Conservation (phyloP, 495 filamentous ascomycete genomes). For the Niebla homalea region DNA sequence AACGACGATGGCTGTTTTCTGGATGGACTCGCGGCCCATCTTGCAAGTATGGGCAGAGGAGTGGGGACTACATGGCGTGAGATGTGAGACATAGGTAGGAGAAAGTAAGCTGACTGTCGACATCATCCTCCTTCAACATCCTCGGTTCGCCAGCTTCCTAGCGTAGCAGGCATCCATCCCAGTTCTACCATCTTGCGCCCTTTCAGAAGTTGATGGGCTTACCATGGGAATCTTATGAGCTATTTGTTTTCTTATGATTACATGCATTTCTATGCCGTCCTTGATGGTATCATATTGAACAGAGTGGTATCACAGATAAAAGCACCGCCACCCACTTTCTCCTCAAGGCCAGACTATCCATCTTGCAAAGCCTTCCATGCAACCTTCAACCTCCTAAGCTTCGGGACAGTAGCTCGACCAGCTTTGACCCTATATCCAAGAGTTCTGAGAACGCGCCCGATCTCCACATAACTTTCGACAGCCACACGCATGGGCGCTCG, state of each 20-base stretch:
- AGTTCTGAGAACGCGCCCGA: constrained; percentile 42
- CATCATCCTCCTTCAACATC: too few species aligned
- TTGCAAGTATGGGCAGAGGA: background rate
- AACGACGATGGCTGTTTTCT: constrained; percentile 34
- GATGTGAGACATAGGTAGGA: background rate
- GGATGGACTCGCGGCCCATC: constrained; percentile 10
- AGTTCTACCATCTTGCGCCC: too few species aligned
- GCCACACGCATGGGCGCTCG: constrained; percentile 49
- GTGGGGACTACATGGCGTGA: background rate
- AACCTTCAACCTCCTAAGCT: constrained; percentile 35
- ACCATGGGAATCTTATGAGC: too few species aligned
- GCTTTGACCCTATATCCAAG: constrained; percentile 32
- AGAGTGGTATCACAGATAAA: constrained; percentile 11
- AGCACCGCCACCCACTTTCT: background rate
- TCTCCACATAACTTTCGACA: constrained; percentile 63
- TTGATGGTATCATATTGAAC: constrained; percentile 2
- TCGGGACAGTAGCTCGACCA: constrained; percentile 45
- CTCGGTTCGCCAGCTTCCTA: too few species aligned
- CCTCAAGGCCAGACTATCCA: background rate
- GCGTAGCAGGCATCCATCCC: too few species aligned
- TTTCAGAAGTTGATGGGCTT: too few species aligned
- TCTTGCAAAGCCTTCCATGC: constrained; percentile 37
- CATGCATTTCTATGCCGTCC: background rate
- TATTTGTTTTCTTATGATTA: too few species aligned
- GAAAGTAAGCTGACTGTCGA: too few species aligned